A percentile compares a stretch with the other conserved stretches of the same genome.
Evolutionary conservation across 164 flowering plant species (phyloP).

Genomic region (Aristolochia californica): DNA sequence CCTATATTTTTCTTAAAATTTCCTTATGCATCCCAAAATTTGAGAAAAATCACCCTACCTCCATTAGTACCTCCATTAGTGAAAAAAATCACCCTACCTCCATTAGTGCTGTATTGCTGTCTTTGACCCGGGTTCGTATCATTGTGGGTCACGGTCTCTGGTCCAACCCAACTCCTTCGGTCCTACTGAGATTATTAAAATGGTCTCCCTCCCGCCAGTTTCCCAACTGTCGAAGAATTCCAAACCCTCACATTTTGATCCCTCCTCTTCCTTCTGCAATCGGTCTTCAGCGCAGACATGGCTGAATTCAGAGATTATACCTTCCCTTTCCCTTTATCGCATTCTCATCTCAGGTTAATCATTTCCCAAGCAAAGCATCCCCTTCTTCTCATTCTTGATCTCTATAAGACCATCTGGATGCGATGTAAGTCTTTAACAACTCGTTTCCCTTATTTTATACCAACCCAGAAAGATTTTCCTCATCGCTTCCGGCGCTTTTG

Average conservation of each 20-base stretch:
- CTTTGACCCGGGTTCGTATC: background rate
- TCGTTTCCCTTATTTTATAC: background rate
- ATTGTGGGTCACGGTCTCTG: background rate
- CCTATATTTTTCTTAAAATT: too few species aligned
- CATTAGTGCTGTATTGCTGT: background rate
- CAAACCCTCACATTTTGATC: slow-evolving; percentile 20
- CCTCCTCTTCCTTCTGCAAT: background rate
- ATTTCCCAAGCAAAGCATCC: slow-evolving; percentile 36
- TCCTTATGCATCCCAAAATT: too few species aligned
- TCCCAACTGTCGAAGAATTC: slow-evolving; percentile 13
- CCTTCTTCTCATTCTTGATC: slow-evolving; percentile 1
- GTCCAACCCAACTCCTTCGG: too few species aligned
- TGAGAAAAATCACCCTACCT: background rate
- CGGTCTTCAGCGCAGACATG: slow-evolving; percentile 3
- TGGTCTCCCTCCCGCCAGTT: slow-evolving; percentile 6
- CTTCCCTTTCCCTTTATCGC: slow-evolving; percentile 24
- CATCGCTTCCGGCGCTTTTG: background rate
- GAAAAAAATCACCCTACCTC: background rate
- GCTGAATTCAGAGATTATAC: slow-evolving; percentile 22
- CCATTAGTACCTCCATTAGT: background rate
- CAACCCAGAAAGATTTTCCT: background rate
- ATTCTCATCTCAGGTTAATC: slow-evolving; percentile 4
- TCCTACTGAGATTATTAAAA: too few species aligned
- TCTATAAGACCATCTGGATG: background rate
- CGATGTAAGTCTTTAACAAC: background rate